phyloP scores from a whole-genome alignment of 441 rosid genomes.

The Bruguiera hainesii region DNA sequence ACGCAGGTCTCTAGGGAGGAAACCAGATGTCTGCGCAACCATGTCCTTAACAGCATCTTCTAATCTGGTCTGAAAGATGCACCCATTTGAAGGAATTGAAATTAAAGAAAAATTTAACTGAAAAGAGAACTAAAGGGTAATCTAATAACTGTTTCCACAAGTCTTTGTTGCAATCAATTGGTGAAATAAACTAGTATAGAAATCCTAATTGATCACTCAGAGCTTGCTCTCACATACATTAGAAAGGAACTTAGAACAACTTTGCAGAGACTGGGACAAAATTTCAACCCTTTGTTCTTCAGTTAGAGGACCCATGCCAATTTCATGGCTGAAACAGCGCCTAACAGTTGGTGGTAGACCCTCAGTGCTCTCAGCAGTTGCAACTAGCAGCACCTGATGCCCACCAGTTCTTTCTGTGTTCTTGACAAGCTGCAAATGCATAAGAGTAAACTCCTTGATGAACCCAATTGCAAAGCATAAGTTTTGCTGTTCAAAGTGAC shows the following conservation, averaged over 20 bases:
- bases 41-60: slow-evolving; percentile 65
- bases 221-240: slow-evolving; percentile 48
- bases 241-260: slow-evolving; percentile 56
- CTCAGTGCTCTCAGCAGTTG: slow-evolving; percentile 81
- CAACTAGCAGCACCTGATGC: slow-evolving; percentile 73
- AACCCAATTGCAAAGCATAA: slow-evolving; percentile 9
- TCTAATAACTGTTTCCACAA: no score
- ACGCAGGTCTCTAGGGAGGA: slow-evolving; percentile 78
- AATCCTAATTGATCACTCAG: slow-evolving; percentile 1
- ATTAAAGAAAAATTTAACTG: slow-evolving; percentile 1
- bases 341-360: slow-evolving; percentile 81
- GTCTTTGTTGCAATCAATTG: no score
- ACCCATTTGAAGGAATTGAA: slow-evolving; percentile 24
- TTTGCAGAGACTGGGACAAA: slow-evolving; percentile 68
- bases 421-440: slow-evolving; percentile 34
- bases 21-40: slow-evolving; percentile 93
- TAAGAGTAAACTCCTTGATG: slow-evolving; percentile 16
- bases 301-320: slow-evolving; percentile 73
- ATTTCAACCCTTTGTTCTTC: slow-evolving; percentile 85
- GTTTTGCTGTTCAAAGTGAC: slow-evolving; percentile 3
- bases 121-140: not conserved
- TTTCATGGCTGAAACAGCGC: slow-evolving; percentile 98
- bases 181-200: not conserved
- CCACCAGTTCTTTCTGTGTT: slow-evolving; percentile 33
- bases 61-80: slow-evolving; percentile 53